A percentile compares a stretch with the other conserved stretches of the same genome.
Evolutionary conservation across 495 filamentous ascomycete genomes (phyloP).

Genomic region (Glutinoglossum americanum): DNA sequence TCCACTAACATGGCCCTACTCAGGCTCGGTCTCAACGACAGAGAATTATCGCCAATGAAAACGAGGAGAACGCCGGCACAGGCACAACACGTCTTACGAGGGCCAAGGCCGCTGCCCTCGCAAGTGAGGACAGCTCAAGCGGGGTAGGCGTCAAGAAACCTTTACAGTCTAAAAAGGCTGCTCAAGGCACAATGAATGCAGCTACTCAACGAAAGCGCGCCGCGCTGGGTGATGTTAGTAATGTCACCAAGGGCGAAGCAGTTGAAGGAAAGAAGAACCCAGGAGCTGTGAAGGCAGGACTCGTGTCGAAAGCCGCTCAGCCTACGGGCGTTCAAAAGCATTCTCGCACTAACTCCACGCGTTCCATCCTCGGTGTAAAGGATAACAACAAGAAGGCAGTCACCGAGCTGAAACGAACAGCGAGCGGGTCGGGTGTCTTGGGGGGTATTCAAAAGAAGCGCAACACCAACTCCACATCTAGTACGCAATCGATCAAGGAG

Average conservation of each 20-base stretch:
- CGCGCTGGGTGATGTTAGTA: slow-evolving; percentile 85
- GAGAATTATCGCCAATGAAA: slow-evolving; percentile 65
- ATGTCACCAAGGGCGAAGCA: slow-evolving; percentile 59
- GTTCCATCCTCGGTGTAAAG: slow-evolving; percentile 40
- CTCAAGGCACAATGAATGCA: slow-evolving; percentile 17
- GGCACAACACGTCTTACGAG: slow-evolving; percentile 66
- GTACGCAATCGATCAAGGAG: slow-evolving; percentile 33
- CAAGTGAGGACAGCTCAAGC: slow-evolving; percentile 26
- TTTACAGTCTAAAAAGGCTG: slow-evolving; percentile 2
- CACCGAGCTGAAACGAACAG: slow-evolving; percentile 42
- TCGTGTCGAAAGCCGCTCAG: slow-evolving; percentile 58
- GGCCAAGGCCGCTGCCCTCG: slow-evolving; percentile 69
- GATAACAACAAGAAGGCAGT: slow-evolving; percentile 37
- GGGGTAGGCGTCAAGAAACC: slow-evolving; percentile 17
- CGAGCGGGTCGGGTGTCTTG: slow-evolving; percentile 46
- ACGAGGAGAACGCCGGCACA: slow-evolving; percentile 65
- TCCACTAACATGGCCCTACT: not conserved
- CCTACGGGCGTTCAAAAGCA: slow-evolving; percentile 64
- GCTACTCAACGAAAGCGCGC: slow-evolving; percentile 39
- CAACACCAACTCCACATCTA: slow-evolving; percentile 26
- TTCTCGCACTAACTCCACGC: slow-evolving; percentile 38
- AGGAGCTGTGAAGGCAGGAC: slow-evolving; percentile 29
- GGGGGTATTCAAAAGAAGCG: slow-evolving; percentile 40
- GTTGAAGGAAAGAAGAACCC: slow-evolving; percentile 45
- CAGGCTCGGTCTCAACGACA: slow-evolving; percentile 35